phyloP scores from a whole-genome alignment of 345 rosid genomes.

The Pseudoturritis turrita region DNA sequence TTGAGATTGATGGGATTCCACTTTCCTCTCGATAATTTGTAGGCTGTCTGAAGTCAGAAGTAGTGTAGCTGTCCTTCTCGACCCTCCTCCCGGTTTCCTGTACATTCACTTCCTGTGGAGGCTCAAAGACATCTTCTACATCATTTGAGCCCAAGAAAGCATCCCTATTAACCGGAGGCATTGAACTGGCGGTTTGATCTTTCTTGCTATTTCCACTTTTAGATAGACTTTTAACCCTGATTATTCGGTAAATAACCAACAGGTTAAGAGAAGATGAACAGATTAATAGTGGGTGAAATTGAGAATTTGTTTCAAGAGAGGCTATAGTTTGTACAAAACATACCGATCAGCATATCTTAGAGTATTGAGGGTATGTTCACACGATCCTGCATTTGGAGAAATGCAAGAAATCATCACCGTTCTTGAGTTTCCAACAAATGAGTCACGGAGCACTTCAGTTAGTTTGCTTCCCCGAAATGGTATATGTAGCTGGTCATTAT shows the following conservation, averaged over 20 bases:
- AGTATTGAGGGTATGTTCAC: constrained; percentile 97
- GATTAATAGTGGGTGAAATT: too few relatives aligned
- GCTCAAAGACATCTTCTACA: constrained; percentile 53
- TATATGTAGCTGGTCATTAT: constrained; percentile 94
- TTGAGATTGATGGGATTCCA: constrained; percentile 43
- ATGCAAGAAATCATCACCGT: constrained; percentile 99
- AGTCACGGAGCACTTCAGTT: constrained; percentile 96
- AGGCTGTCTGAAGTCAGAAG: constrained; percentile 38
- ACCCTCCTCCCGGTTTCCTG: constrained; percentile 55
- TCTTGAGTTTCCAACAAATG: constrained; percentile 94
- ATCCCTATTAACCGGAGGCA: constrained; percentile 48
- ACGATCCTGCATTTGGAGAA: constrained; percentile 96
- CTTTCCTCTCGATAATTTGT: constrained; percentile 49
- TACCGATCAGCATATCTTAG: constrained; percentile 98
- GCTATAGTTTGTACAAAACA: constrained; percentile 16
- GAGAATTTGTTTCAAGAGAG: neutral
- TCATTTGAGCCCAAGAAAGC: constrained; percentile 44
- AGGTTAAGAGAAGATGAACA: neutral
- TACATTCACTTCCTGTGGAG: constrained; percentile 47
- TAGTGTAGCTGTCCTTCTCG: constrained; percentile 49
- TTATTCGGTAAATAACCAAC: constrained; percentile 12
- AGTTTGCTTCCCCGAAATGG: constrained; percentile 98
- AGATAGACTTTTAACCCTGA: constrained; percentile 95
- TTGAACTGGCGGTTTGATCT: constrained; percentile 55
- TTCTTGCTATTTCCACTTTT: constrained; percentile 80